Conservation (phyloP, 495 filamentous ascomycete species). For the Penicillium goetzii region DNA sequence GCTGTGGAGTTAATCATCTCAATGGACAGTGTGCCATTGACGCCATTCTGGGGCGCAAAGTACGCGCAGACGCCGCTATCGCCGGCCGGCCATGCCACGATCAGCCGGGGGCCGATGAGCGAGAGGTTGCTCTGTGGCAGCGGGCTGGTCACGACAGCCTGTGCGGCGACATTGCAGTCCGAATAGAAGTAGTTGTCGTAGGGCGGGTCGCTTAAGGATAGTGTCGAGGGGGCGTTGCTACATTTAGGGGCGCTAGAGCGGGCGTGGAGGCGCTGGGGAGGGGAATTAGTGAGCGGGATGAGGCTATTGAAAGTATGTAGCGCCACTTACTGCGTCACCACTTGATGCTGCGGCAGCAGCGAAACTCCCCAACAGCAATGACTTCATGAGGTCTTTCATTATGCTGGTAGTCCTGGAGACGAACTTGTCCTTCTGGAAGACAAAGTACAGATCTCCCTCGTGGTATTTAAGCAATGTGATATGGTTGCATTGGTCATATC, state of each 20-base stretch:
- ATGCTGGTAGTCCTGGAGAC: not conserved
- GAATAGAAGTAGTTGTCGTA: constrained; percentile 68
- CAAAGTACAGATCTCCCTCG: not conserved
- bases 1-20: constrained; percentile 51
- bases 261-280: not conserved
- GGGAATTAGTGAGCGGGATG: constrained; percentile 12
- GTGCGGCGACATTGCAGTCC: constrained; percentile 59
- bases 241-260: constrained; percentile 17
- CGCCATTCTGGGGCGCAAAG: constrained; percentile 56
- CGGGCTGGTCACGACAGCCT: constrained; percentile 63
- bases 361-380: not conserved
- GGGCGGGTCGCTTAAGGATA: constrained; percentile 44
- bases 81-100: constrained; percentile 68
- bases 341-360: constrained; percentile 1
- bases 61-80: constrained; percentile 61
- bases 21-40: constrained; percentile 58
- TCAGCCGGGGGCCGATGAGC: constrained; percentile 56
- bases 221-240: constrained; percentile 18
- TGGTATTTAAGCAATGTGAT: not conserved
- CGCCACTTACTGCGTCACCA: constrained; percentile 27
- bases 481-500: constrained; percentile 8
- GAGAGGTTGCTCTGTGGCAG: constrained; percentile 55
- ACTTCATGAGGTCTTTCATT: constrained; percentile 10
- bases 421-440: not conserved
- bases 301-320: constrained; percentile 1